These are phyloP conservation scores for Pigoraptor vietnamica DNA, from an alignment of 78 protist genomes.

Conservation along the genomic window DNA sequence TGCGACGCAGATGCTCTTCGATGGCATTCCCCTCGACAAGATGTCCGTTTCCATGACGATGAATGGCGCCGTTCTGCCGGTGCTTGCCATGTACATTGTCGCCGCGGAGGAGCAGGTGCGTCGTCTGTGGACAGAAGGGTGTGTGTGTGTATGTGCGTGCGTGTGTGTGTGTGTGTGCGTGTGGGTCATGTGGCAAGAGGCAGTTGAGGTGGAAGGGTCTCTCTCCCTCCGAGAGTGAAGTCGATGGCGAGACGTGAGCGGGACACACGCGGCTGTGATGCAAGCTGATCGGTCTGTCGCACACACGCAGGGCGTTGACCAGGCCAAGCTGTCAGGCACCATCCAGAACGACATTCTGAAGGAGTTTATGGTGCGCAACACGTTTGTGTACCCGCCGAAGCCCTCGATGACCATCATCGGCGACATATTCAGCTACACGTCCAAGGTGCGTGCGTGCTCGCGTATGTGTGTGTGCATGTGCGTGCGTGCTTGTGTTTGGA, in stretches of 20 bases:
- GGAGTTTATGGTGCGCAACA: conserved; percentile 93
- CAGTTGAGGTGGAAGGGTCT: too few species aligned
- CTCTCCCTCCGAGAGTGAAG: too few species aligned
- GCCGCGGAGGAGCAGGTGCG: conserved; percentile 69
- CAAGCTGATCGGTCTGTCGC: too few species aligned
- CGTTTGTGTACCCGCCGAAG: conserved; percentile 94
- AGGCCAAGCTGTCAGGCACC: conserved; percentile 85
- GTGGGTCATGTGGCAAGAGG: too few species aligned
- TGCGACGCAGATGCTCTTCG: conserved; percentile 29
- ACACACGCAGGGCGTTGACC: conserved; percentile 77
- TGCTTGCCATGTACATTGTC: conserved; percentile 90
- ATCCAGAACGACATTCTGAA: conserved; percentile 97
- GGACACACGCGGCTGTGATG: too few species aligned
- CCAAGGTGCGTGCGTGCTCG: conserved; percentile 14
- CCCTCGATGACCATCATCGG: conserved; percentile 90
- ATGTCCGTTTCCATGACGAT: conserved; percentile 94
- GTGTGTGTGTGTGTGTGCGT: too few species aligned
- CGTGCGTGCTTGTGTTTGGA: not conserved
- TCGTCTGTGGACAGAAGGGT: too few species aligned
- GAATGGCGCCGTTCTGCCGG: conserved; percentile 98
- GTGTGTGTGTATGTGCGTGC: too few species aligned
- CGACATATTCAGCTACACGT: conserved; percentile 90
- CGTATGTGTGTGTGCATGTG: not conserved
- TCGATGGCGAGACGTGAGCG: too few species aligned
- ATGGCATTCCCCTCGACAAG: conserved; percentile 77